Conservation (phyloP, 495 filamentous ascomycete genomes). For the Annulohypoxylon nitens region DNA sequence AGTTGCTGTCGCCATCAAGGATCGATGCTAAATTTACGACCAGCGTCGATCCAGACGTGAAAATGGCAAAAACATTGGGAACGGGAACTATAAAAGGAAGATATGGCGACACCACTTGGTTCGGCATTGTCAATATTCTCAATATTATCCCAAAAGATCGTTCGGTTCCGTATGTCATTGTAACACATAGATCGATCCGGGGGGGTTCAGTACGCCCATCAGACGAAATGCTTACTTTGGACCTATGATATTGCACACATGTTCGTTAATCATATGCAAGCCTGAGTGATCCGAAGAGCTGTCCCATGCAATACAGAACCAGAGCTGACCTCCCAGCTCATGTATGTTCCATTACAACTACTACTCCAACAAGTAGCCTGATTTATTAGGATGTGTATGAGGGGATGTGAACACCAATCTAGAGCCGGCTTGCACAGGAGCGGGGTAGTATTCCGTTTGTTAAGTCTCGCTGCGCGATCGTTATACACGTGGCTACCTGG, state of each 20-base stretch:
- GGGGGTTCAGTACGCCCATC: not conserved
- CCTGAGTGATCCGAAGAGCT: conserved; percentile 10
- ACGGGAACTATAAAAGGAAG: not conserved
- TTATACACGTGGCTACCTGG: conserved; percentile 44
- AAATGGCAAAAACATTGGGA: conserved; percentile 6
- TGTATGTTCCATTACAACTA: conserved; percentile 13
- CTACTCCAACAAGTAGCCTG: conserved; percentile 8
- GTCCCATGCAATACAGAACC: conserved; percentile 18
- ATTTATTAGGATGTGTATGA: not conserved
- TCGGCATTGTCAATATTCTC: not conserved
- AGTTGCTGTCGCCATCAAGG: conserved; percentile 33
- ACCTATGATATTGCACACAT: conserved; percentile 12
- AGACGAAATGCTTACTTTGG: conserved; percentile 16
- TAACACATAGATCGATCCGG: conserved; percentile 14
- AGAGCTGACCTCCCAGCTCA: conserved; percentile 27
- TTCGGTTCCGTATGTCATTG: not conserved
- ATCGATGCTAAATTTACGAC: conserved; percentile 7
- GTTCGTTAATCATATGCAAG: conserved; percentile 23
- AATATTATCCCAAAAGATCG: conserved; percentile 17
- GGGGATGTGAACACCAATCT: not conserved
- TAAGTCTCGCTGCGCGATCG: conserved; percentile 14
- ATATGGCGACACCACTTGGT: not conserved
- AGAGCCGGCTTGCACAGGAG: conserved; percentile 18
- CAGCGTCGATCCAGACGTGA: conserved; percentile 5
- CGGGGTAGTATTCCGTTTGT: conserved; percentile 30